These are phyloP conservation scores for Drechslerella stenobrocha DNA, from an alignment of 2,329 filamentous ascomycete species.

Conservation along the genomic window DNA sequence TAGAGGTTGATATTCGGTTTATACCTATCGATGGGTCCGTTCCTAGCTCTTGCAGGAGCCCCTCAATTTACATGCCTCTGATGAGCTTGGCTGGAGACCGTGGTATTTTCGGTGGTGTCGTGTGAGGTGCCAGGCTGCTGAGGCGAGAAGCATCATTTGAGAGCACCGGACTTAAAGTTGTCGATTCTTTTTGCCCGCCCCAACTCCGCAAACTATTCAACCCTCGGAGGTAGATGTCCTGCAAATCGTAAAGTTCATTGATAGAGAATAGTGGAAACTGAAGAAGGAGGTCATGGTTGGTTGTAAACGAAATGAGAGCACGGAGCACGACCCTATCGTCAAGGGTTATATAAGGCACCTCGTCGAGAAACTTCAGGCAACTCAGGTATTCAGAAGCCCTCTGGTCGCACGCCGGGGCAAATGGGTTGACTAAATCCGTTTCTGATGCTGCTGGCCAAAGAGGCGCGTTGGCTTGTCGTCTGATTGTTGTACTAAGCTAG, in stretches of 20 bases:
- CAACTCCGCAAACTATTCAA: not conserved
- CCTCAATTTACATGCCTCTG: not conserved
- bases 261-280: not conserved
- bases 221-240: not conserved
- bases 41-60: not conserved
- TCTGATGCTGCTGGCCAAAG: no score
- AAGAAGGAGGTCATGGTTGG: not conserved
- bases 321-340: not conserved
- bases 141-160: not conserved
- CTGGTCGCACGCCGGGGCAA: not conserved
- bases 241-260: not conserved
- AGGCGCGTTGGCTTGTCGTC: no score
- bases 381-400: not conserved
- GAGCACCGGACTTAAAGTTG: not conserved
- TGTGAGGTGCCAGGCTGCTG: not conserved
- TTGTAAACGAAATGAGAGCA: not conserved
- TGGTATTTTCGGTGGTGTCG: not conserved
- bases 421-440: not conserved
- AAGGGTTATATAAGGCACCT: not conserved
- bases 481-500: no score
- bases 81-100: not conserved
- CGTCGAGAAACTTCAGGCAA: not conserved
- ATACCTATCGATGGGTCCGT: not conserved
- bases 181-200: not conserved
- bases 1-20: not conserved